Conservation (phyloP, 345 rosid species). For the Capsella bursapastoris region DNA sequence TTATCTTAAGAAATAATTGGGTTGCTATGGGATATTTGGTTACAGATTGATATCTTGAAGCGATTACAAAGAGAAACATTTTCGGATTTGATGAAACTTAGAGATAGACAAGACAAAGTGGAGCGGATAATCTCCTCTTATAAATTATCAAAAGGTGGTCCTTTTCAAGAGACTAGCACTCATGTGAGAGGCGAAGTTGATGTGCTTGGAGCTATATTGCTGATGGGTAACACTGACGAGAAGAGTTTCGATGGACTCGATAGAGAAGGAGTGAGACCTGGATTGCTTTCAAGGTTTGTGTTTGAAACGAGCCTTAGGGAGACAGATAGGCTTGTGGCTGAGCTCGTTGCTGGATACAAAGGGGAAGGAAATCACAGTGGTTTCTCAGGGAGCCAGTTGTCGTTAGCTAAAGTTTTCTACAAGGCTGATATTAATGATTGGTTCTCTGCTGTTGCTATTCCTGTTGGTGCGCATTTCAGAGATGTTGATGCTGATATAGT, state of each 20-base stretch:
- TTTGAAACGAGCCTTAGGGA: slow-evolving; percentile 68
- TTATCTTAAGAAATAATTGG: neutral
- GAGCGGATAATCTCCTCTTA: slow-evolving; percentile 66
- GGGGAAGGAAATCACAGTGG: slow-evolving; percentile 41
- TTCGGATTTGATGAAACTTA: slow-evolving; percentile 82
- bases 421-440: slow-evolving; percentile 63
- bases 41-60: slow-evolving; percentile 93
- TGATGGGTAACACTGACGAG: slow-evolving; percentile 54
- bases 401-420: slow-evolving; percentile 72
- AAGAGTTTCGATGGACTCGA: slow-evolving; percentile 51
- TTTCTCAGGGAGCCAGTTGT: slow-evolving; percentile 53
- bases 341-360: slow-evolving; percentile 61
- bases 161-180: slow-evolving; percentile 71
- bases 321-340: slow-evolving; percentile 64
- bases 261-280: slow-evolving; percentile 66
- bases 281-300: slow-evolving; percentile 63
- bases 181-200: slow-evolving; percentile 74
- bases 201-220: slow-evolving; percentile 65
- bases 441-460: slow-evolving; percentile 72
- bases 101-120: slow-evolving; percentile 89
- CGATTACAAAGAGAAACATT: slow-evolving; percentile 87
- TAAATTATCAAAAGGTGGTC: slow-evolving; percentile 57
- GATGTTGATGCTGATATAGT: slow-evolving; percentile 54
- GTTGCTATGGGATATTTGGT: slow-evolving; percentile 17
- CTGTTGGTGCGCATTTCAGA: slow-evolving; percentile 79